A percentile compares a stretch with the other conserved stretches of the same genome.
These are phyloP conservation scores for Allium cepa DNA, from an alignment of 106 monocot species.

Conservation along the genomic window DNA sequence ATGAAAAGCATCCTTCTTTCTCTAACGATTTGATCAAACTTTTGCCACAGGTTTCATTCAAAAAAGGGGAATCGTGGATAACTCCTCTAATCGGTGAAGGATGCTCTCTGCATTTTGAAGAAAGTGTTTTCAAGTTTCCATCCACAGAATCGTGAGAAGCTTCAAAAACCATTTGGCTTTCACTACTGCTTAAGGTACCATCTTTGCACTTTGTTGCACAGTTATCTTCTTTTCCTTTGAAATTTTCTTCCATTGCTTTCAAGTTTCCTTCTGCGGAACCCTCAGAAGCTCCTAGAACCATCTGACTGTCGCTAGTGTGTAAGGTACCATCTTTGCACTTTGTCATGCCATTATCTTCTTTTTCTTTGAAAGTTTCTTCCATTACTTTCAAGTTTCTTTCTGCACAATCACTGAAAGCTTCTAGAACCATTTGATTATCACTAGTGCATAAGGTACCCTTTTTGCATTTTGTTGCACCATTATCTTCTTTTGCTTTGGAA, in stretches of 20 bases:
- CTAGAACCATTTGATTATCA: background rate
- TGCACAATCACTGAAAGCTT: too few species aligned
- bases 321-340: background rate
- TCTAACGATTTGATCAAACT: background rate
- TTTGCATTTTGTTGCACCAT: background rate
- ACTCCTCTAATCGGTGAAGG: constrained; percentile 39
- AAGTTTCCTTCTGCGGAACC: too few species aligned
- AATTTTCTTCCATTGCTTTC: too few species aligned
- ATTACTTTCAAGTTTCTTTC: too few species aligned
- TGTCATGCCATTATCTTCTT: background rate
- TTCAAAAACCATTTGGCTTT: background rate
- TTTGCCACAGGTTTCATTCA: constrained; percentile 5
- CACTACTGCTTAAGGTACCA: background rate
- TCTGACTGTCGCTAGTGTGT: background rate
- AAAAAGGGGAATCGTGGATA: constrained; percentile 11
- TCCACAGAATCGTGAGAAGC: constrained; percentile 4
- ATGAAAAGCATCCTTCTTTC: constrained; percentile 25
- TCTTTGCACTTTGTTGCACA: background rate
- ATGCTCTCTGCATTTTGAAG: background rate
- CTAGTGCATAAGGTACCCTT: background rate
- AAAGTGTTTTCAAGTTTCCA: constrained; percentile 8
- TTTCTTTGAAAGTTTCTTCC: background rate
- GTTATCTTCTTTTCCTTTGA: background rate
- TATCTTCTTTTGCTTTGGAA: background rate
- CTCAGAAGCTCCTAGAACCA: background rate